Conservation (phyloP, 176 grass and related monocot species). For the Alloteropsis semialata region DNA sequence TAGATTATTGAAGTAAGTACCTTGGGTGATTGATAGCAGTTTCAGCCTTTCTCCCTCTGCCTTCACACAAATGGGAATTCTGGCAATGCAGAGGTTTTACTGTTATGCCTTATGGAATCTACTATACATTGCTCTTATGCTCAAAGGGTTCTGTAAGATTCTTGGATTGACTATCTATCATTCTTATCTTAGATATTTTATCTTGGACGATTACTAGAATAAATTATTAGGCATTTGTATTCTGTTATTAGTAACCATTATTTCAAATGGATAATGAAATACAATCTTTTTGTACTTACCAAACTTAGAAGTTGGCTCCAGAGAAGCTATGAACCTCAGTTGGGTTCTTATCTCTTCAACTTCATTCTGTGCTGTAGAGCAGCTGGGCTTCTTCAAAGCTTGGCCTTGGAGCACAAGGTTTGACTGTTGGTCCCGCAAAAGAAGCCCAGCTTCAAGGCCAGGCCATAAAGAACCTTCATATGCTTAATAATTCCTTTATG, state of each 20-base stretch:
- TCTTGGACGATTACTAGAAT: background rate
- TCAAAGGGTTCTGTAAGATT: background rate
- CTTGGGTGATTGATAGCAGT: background rate
- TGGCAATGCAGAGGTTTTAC: background rate
- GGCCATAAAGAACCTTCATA: background rate
- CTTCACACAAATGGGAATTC: conserved; percentile 3
- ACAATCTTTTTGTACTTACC: background rate
- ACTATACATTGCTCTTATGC: background rate
- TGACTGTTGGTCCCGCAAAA: background rate
- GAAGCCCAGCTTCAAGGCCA: background rate
- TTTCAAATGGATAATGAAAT: background rate
- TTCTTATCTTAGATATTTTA: background rate
- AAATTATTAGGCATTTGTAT: background rate
- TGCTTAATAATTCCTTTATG: background rate
- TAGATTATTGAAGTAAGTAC: conserved; percentile 72
- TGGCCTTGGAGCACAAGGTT: background rate
- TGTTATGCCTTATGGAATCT: background rate
- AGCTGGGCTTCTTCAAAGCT: background rate
- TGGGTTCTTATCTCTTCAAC: background rate
- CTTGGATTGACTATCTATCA: background rate
- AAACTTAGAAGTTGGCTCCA: background rate
- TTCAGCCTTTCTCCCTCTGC: background rate
- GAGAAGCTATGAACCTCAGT: background rate
- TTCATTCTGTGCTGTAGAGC: background rate
- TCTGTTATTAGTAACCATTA: background rate